phyloP scores from a whole-genome alignment of 306 rosid genomes.

The Quillaja saponaria region DNA sequence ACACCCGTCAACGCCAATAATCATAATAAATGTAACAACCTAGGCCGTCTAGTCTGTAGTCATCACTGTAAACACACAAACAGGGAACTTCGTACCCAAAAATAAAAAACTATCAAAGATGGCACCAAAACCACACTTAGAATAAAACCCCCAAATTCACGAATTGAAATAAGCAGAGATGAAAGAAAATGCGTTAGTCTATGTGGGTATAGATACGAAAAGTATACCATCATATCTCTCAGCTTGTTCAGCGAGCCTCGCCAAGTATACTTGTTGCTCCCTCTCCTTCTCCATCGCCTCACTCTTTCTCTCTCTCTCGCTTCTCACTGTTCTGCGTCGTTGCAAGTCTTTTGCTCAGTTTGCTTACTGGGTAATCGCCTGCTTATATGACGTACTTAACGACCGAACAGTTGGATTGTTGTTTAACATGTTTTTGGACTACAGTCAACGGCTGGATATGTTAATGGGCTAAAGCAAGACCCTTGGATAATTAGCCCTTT shows the following conservation, averaged over 20 bases:
- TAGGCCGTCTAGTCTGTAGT: no score
- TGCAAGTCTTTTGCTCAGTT: not conserved
- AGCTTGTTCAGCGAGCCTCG: conserved; percentile 50
- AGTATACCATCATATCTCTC: conserved; percentile 46
- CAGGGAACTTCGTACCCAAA: not conserved
- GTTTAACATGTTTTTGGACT: no score
- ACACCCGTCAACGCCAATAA: not conserved
- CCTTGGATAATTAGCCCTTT: no score
- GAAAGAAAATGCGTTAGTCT: not conserved
- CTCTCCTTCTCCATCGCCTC: conserved; percentile 40
- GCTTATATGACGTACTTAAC: not conserved
- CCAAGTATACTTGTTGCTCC: conserved; percentile 40
- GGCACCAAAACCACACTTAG: not conserved
- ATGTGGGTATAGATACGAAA: not conserved
- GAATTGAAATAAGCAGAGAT: not conserved
- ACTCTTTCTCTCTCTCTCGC: conserved; percentile 10
- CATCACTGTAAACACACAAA: not conserved
- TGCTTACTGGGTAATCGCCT: not conserved
- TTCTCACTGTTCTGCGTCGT: not conserved
- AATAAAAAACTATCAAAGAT: not conserved
- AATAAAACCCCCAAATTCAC: not conserved
- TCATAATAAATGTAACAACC: no score
- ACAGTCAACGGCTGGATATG: not conserved
- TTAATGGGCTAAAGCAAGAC: not conserved
- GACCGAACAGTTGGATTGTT: conserved; percentile 1